Percentiles rank a stretch among this genome's conserved stretches.
phyloP scores from a whole-genome alignment of 1,139 yeast genomes.

The Lodderomyces jiufengensis region DNA sequence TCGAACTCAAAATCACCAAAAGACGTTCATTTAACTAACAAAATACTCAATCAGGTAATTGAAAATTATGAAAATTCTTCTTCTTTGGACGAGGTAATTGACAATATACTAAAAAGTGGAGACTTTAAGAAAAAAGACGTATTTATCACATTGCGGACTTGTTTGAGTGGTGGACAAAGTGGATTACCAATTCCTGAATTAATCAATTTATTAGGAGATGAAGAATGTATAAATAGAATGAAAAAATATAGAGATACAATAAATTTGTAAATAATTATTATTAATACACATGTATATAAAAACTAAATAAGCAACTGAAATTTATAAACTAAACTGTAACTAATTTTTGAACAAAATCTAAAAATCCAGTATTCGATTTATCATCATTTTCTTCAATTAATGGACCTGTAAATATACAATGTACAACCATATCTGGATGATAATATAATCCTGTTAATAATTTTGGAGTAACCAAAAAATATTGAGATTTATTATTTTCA shows the following conservation, averaged over 20 bases:
- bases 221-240: slow-evolving; percentile 40
- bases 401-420: slow-evolving; percentile 78
- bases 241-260: slow-evolving; percentile 18
- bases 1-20: slow-evolving; percentile 13
- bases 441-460: slow-evolving; percentile 74
- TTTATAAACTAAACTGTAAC: slow-evolving; percentile 2
- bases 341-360: slow-evolving; percentile 26
- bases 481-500: slow-evolving; percentile 59
- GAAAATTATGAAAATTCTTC: neutral
- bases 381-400: slow-evolving; percentile 20
- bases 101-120: slow-evolving; percentile 12
- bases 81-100: slow-evolving; percentile 10
- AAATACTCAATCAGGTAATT: slow-evolving; percentile 7
- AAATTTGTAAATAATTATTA: neutral
- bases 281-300: neutral
- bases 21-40: slow-evolving; percentile 4
- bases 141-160: slow-evolving; percentile 62
- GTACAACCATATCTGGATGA: slow-evolving; percentile 79
- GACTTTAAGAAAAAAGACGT: slow-evolving; percentile 47
- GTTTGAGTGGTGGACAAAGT: slow-evolving; percentile 68
- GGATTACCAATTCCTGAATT: slow-evolving; percentile 68
- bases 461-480: slow-evolving; percentile 91
- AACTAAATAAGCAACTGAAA: neutral
- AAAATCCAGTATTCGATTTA: slow-evolving; percentile 20
- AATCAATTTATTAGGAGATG: slow-evolving; percentile 52